Base-by-base conservation (phyloP, 345 rosid genomes). In the Lepidium sativum region DNA sequence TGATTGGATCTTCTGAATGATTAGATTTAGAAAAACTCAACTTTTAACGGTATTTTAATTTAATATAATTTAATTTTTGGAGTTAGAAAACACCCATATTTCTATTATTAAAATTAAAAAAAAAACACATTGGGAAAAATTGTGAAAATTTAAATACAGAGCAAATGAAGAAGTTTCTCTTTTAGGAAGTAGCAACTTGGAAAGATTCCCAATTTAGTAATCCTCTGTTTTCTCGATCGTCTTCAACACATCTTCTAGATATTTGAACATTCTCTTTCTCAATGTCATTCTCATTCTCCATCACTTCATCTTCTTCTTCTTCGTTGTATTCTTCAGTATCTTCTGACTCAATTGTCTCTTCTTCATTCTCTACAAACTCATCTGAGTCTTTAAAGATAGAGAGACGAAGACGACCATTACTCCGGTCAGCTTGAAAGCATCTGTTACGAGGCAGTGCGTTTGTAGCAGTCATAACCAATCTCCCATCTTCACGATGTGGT, bases 381-480 rank as follows among this genome's bases (percentile, higher is more conserved):
- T 75, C 47, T 4, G 72, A 63, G 52, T 78, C 71, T 70, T 59
- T 76, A 54, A 76, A 71, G 51, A 84, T 52, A 57, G 61, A 27
- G 2, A 92, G 81, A 13, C 85, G 80, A 49, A 92, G 91, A 72
- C 96, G 94, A 78, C 98, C 98, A 20, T 84, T 65, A 81, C 79
- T 82, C 40, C 98, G 69, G 27, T 87, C 94, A 44, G 87, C 82
- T 35, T 73, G 85, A 63, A 92, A 80, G 59, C 68, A 41, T 6
- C 76, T 1, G 54, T 37, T 71, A 2, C 29, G 32, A 23, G 82
- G 48, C 14, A 78, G 79, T 34, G 68, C 74, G 65, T 72, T 79
- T 21, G 70, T 70, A 27, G 94, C 97, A 38, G 75, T 70, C 53
- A 92, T 76, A 13, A 92, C 80, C 47, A 92, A 53, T 54, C 96